Base-by-base conservation (phyloP, 805 yeast species). In the Myxozyma lipomycoides region DNA sequence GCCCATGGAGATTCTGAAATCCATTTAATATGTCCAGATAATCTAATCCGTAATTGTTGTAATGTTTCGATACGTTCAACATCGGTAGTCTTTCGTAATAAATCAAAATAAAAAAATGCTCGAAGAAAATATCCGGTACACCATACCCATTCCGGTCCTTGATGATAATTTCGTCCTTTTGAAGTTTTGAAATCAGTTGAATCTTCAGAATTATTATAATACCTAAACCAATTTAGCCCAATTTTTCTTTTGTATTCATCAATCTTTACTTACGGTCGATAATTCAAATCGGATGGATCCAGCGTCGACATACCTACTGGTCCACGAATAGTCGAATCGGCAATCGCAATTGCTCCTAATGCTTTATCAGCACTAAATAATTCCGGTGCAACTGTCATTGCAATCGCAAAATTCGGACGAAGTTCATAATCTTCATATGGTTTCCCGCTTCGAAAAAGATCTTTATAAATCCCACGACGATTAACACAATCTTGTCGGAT, bases 131-230 rank as follows among this genome's bases (percentile, higher is more conserved):
- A 89, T 2, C 98, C 98, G 23, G 77, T 75, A 51, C 82, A 78
- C 97, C 97, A 91, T 30, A 86, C 85, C 98, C 98, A 91, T 66
- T 93, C 98, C 1, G 98, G 98, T 1, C 98, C 98, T 70, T 91
- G 98, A 68, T 91, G 98, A 67, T 91, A 91, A 70, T 93, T 93
- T 62, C 98, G 78, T 26, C 98, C 98, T 69, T 89, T 88, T 1
- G 97, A 76, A 0, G 97, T 89, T 0, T 95, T 88, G 75, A 89
- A 93, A 67, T 91, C 96, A 3, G 76, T 79, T 46, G 78, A 79
- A 62, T 91, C 98, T 37, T 78, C 84, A 43, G 88, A 71, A 66
- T 91, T 93, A 63, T 73, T 73, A 68, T 91, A 91, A 70, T 86
- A 79, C 28, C 55, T 51, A 43, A 3, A 3, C 7, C 10, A n/a